Percentiles rank a stretch among this genome's conserved stretches.
Conservation (phyloP, 176 grass and related monocot species). For the Elaeis guineensis region DNA sequence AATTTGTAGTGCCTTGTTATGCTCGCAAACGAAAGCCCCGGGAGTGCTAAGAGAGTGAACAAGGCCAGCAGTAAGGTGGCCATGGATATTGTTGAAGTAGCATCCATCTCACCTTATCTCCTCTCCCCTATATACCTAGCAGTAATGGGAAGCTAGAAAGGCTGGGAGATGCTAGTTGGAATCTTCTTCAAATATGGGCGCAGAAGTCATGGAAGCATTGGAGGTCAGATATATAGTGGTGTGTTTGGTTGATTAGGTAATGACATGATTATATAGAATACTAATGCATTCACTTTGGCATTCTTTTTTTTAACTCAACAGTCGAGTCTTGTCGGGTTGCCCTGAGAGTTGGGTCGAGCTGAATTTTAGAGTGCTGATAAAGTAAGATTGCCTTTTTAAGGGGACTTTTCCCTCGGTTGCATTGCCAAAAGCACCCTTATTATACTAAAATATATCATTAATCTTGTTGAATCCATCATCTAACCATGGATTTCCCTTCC, state of each 20-base stretch:
- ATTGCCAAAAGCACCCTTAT: too few relatives aligned
- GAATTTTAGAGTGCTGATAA: constrained; percentile 76
- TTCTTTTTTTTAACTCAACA: constrained; percentile 11
- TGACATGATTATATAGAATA: constrained; percentile 11
- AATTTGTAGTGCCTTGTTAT: constrained; percentile 56
- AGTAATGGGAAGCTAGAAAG: not conserved
- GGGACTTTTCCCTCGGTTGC: not conserved
- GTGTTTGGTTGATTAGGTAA: constrained; percentile 47
- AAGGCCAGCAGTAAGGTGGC: constrained; percentile 9
- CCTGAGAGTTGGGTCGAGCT: constrained; percentile 53
- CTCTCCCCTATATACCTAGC: too few relatives aligned
- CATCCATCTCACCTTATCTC: constrained; percentile 15
- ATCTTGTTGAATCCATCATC: too few relatives aligned
- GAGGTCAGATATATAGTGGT: constrained; percentile 21
- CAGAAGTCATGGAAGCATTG: not conserved
- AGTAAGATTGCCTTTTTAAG: constrained; percentile 34
- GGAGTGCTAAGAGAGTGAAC: constrained; percentile 21
- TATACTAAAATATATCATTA: too few relatives aligned
- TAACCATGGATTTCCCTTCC: too few relatives aligned
- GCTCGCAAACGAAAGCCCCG: constrained; percentile 18
- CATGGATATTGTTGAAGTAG: not conserved
- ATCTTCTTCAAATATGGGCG: not conserved
- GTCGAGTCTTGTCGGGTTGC: constrained; percentile 19
- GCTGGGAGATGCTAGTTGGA: not conserved
- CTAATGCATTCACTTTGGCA: not conserved